Conservation (phyloP, 495 filamentous ascomycete genomes). For the Aspergillus sclerotioniger region DNA sequence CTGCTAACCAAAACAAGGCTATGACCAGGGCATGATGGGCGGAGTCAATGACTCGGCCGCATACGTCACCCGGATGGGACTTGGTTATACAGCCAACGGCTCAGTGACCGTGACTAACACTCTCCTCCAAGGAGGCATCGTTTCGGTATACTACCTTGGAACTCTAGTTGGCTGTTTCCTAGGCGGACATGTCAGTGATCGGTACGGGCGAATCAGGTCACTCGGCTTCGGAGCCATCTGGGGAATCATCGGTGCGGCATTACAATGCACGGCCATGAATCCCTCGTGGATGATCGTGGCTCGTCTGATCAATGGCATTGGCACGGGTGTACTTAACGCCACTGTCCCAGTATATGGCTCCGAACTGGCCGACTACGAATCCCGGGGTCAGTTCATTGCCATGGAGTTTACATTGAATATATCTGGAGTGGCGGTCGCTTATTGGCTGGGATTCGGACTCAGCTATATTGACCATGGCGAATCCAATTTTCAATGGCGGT, state of each 20-base stretch:
- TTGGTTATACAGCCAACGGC: background rate
- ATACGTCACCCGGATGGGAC: constrained; percentile 1
- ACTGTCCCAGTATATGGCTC: constrained; percentile 59
- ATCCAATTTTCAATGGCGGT: constrained; percentile 39
- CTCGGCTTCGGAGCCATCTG: constrained; percentile 8
- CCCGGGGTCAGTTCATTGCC: constrained; percentile 60
- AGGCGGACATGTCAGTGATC: constrained; percentile 5
- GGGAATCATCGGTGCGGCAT: constrained; percentile 29
- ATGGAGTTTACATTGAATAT: constrained; percentile 56
- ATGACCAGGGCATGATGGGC: background rate
- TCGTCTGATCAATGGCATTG: constrained; percentile 56
- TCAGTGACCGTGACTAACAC: constrained; percentile 37
- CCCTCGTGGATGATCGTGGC: constrained; percentile 31
- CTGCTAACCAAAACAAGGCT: background rate
- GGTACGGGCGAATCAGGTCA: constrained; percentile 1
- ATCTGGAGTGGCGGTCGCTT: constrained; percentile 59
- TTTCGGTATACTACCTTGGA: constrained; percentile 56
- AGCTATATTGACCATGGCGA: constrained; percentile 33
- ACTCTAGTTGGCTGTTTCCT: constrained; percentile 10
- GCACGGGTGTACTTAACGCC: constrained; percentile 59
- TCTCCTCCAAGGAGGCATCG: constrained; percentile 58
- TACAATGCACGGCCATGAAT: constrained; percentile 33
- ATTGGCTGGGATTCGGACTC: constrained; percentile 47
- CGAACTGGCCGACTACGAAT: constrained; percentile 55
- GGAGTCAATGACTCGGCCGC: background rate